These are phyloP conservation scores for Aspergillus fructus DNA, from an alignment of 2,329 filamentous ascomycete species.

Conservation along the genomic window DNA sequence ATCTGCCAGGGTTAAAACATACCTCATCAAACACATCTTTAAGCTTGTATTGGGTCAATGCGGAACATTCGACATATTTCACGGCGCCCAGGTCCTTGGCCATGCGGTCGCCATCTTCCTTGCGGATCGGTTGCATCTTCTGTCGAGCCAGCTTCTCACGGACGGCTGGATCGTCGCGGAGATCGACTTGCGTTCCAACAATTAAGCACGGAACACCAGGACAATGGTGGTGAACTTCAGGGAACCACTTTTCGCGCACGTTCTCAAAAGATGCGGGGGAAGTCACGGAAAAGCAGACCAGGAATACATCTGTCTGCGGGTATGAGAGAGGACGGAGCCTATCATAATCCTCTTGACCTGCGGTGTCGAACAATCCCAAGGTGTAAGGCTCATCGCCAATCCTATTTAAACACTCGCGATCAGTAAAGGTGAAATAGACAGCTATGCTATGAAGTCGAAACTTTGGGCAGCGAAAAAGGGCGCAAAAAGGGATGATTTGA, in stretches of 20 bases:
- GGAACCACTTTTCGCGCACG: slow-evolving; percentile 98
- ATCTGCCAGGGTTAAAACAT: slow-evolving; percentile 33
- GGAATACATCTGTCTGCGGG: slow-evolving; percentile 97
- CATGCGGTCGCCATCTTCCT: slow-evolving; percentile 93
- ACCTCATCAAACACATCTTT: slow-evolving; percentile 99
- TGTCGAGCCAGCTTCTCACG: slow-evolving; percentile 91
- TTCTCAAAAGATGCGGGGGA: slow-evolving; percentile 98
- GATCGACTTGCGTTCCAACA: slow-evolving; percentile 95
- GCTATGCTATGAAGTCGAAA: neutral
- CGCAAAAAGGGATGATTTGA: neutral
- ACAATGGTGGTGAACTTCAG: slow-evolving; percentile 97
- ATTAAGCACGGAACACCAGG: slow-evolving; percentile 97
- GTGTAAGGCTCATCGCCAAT: slow-evolving; percentile 99
- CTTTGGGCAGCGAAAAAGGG: neutral
- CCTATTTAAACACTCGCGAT: slow-evolving; percentile 53
- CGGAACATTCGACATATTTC: slow-evolving; percentile 98
- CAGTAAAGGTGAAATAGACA: neutral
- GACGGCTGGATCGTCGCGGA: slow-evolving; percentile 84
- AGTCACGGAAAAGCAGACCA: slow-evolving; percentile 98
- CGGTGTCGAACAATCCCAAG: slow-evolving; percentile 94
- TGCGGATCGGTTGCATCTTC: slow-evolving; percentile 90
- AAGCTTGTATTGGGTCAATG: slow-evolving; percentile 94
- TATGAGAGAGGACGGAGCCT: slow-evolving; percentile 94
- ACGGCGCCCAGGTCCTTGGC: slow-evolving; percentile 96
- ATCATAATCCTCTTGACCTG: slow-evolving; percentile 99